Base-by-base conservation (phyloP, 140 eudicot species). In the Oenanthe javanica region DNA sequence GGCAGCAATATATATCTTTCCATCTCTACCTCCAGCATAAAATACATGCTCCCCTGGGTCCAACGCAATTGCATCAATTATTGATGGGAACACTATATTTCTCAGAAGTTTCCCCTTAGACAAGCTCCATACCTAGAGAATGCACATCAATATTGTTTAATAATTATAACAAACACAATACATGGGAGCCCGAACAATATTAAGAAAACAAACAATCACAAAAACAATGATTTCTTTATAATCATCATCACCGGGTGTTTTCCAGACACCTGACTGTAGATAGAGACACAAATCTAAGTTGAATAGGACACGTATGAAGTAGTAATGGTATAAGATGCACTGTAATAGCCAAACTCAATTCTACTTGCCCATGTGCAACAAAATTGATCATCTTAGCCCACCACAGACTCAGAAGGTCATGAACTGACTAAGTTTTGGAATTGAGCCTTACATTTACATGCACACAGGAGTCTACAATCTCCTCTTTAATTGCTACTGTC, bases 11-110 rank as follows among this genome's bases (percentile, higher is more conserved):
- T 91, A 92, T 85, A 91, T 91, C 84, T 87, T 93, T 42, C 98
- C 98, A 90, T 91, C 96, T 86, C 93, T 90, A 54, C 96, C 92
- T 79, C 98, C 96, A 77, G 98, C 97, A 87, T 93, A 93, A 83
- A 93, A 93, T 49, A 91, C 96, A 83, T 91, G 88, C 83, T 92
- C 98, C 13, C 90, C 90, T 18, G 93, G 96, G 88, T 91, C 97
- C 72, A 93, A 75, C 31, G 93, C 95, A 82, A 93, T 84, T 79
- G 98, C 96, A 79, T 93, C 97, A 31, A 93, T 91, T 76, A 88
- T 79, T 75, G 92, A 86, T 46, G 98, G 98, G 84, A 93, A 93
- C 50, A 90, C 93, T 38, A 93, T 80, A 83, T 88, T 87, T 77
- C 96, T 92, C 85, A 93, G 81, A 57, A 88, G 77, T 64, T 83